These are phyloP conservation scores for Mesotaenium endlicherianum DNA, from an alignment of 139 green algal species.

Conservation along the genomic window DNA sequence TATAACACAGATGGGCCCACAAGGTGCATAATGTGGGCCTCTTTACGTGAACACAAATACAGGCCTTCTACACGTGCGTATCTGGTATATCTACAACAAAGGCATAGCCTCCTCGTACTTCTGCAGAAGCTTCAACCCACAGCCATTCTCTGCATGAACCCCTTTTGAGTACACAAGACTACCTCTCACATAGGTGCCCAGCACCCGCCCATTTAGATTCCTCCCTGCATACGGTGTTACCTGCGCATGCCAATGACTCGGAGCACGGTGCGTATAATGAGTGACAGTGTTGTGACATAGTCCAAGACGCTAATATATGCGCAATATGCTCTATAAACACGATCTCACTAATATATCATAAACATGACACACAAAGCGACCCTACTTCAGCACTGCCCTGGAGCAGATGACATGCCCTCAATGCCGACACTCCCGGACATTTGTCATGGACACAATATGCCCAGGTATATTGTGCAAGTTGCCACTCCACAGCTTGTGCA, in stretches of 20 bases:
- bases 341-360: too few species aligned
- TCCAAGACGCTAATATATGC: background rate
- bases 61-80: too few species aligned
- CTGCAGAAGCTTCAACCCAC: conserved; percentile 4
- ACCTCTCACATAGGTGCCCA: conserved; percentile 30
- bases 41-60: too few species aligned
- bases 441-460: background rate
- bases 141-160: conserved; percentile 9
- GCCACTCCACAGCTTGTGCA: too few species aligned
- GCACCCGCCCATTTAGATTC: background rate
- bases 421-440: background rate
- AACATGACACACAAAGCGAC: too few species aligned
- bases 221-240: conserved; percentile 15
- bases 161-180: conserved; percentile 10
- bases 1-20: too few species aligned
- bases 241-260: background rate
- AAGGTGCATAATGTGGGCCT: too few species aligned
- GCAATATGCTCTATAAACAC: background rate
- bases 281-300: too few species aligned
- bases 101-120: background rate
- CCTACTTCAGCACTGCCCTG: too few species aligned
- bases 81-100: too few species aligned
- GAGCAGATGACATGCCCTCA: background rate
- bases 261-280: too few species aligned
- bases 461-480: too few species aligned